Percentiles rank a stretch among this genome's conserved stretches.
phyloP scores from a whole-genome alignment of 2,329 filamentous ascomycete genomes.

The Colletotrichum orbiculare region DNA sequence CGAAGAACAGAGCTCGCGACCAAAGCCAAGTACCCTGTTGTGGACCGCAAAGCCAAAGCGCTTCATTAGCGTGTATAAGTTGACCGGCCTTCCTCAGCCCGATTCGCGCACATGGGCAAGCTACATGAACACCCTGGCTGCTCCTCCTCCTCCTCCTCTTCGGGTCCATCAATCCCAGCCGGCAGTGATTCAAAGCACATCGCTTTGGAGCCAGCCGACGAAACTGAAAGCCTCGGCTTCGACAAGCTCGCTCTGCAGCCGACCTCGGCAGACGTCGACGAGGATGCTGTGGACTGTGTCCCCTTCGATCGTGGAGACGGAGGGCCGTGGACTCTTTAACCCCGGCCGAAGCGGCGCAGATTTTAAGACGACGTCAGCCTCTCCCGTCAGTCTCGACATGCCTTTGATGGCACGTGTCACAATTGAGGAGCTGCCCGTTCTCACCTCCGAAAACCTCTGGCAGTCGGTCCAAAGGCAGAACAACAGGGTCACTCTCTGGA shows the following conservation, averaged over 20 bases:
- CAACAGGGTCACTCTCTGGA: not conserved
- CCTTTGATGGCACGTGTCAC: slow-evolving; percentile 44
- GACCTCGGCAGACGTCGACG: not conserved
- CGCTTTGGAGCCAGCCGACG: slow-evolving; percentile 46
- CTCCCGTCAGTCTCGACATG: slow-evolving; percentile 49
- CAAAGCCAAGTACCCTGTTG: slow-evolving; percentile 23
- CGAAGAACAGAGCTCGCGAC: slow-evolving; percentile 36
- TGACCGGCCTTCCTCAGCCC: slow-evolving; percentile 50
- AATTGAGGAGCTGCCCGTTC: slow-evolving; percentile 18
- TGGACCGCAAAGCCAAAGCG: slow-evolving; percentile 32
- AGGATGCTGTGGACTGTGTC: slow-evolving; percentile 35
- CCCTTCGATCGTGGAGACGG: not conserved
- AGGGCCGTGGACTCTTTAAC: slow-evolving; percentile 39
- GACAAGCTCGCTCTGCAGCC: slow-evolving; percentile 32
- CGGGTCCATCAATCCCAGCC: slow-evolving; percentile 44
- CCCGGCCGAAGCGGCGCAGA: slow-evolving; percentile 37
- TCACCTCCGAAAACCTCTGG: slow-evolving; percentile 50
- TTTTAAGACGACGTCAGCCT: slow-evolving; percentile 46
- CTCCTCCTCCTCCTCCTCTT: slow-evolving; percentile 44
- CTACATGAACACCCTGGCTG: slow-evolving; percentile 44
- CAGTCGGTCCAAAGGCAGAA: slow-evolving; percentile 5
- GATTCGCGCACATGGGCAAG: slow-evolving; percentile 49
- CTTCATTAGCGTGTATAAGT: slow-evolving; percentile 11
- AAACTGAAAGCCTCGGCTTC: not conserved
- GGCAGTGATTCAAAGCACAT: slow-evolving; percentile 48